phyloP scores from a whole-genome alignment of 495 filamentous ascomycete species.

The Penicillium longicatenatum region DNA sequence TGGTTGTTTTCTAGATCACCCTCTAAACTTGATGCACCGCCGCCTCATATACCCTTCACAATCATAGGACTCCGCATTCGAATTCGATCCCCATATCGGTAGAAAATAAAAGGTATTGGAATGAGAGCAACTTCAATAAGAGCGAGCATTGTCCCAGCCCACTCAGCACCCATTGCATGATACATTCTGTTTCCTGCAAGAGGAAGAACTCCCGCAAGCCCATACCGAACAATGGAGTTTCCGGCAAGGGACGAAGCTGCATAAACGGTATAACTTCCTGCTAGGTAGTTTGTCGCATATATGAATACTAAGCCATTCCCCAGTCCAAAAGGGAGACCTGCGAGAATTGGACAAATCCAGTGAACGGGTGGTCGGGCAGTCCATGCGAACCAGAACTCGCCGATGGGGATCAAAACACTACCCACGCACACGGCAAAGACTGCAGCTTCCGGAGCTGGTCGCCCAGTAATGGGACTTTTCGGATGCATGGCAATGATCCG shows the following conservation, averaged over 20 bases:
- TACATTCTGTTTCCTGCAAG: constrained; percentile 73
- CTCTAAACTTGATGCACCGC: too few relatives aligned
- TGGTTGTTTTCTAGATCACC: too few relatives aligned
- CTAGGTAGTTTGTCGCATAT: constrained; percentile 70
- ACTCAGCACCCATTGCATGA: constrained; percentile 60
- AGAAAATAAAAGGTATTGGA: constrained; percentile 76
- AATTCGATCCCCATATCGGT: constrained; percentile 66
- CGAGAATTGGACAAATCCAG: constrained; percentile 69
- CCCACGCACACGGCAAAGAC: constrained; percentile 69
- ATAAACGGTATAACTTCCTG: constrained; percentile 69
- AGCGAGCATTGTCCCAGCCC: constrained; percentile 73
- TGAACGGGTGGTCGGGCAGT: constrained; percentile 68
- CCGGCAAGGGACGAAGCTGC: constrained; percentile 71
- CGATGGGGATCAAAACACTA: constrained; percentile 61
- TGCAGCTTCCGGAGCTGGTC: constrained; percentile 64
- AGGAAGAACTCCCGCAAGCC: constrained; percentile 70
- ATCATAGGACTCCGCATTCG: constrained; percentile 63
- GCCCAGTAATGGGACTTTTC: constrained; percentile 65
- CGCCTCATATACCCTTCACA: constrained; percentile 50
- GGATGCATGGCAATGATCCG: constrained; percentile 65
- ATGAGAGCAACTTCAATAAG: constrained; percentile 64
- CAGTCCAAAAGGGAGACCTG: constrained; percentile 71
- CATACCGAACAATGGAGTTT: constrained; percentile 62
- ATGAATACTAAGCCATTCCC: constrained; percentile 74
- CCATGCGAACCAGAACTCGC: constrained; percentile 76